phyloP scores from a whole-genome alignment of 2,329 filamentous ascomycete species.

The Didymella exigua region DNA sequence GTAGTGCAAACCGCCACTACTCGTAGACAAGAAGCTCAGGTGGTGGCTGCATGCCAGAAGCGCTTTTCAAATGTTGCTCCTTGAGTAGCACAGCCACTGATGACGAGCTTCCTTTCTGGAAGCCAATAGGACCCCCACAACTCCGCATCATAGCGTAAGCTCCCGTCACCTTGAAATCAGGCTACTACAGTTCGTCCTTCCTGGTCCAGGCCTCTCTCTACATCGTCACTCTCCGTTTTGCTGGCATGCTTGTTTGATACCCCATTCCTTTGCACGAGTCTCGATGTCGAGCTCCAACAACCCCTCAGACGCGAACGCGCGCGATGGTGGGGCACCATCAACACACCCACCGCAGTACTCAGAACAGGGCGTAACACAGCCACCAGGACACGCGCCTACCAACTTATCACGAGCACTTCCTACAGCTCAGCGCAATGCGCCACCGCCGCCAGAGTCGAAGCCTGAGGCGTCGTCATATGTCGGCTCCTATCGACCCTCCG shows the following conservation, averaged over 20 bases:
- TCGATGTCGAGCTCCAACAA: slow-evolving; percentile 31
- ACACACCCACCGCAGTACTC: slow-evolving; percentile 23
- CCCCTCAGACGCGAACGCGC: slow-evolving; percentile 22
- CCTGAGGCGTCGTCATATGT: slow-evolving; percentile 36
- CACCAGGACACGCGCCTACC: slow-evolving; percentile 16
- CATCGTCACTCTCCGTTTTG: background rate
- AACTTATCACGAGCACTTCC: slow-evolving; percentile 8
- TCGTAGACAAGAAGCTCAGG: background rate
- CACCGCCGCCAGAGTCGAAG: slow-evolving; percentile 22
- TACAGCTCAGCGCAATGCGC: slow-evolving; percentile 1
- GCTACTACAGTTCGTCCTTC: slow-evolving; percentile 4
- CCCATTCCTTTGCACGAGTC: background rate
- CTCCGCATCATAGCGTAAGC: slow-evolving; percentile 15
- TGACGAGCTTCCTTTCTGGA: slow-evolving; percentile 9
- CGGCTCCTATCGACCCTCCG: slow-evolving; percentile 35
- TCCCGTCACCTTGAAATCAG: slow-evolving; percentile 2
- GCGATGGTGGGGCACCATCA: slow-evolving; percentile 27
- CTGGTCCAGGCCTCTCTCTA: background rate
- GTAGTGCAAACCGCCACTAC: background rate
- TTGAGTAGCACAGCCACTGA: slow-evolving; percentile 12
- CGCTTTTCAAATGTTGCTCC: background rate
- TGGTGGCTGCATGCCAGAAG: background rate
- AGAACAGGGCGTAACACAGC: slow-evolving; percentile 17
- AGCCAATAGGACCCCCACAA: slow-evolving; percentile 7
- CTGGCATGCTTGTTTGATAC: slow-evolving; percentile 11